Evolutionary conservation across 306 rosid genomes (phyloP), one percentile per base, ranked within the genome.

Genomic region (Inga leiocalycina): DNA sequence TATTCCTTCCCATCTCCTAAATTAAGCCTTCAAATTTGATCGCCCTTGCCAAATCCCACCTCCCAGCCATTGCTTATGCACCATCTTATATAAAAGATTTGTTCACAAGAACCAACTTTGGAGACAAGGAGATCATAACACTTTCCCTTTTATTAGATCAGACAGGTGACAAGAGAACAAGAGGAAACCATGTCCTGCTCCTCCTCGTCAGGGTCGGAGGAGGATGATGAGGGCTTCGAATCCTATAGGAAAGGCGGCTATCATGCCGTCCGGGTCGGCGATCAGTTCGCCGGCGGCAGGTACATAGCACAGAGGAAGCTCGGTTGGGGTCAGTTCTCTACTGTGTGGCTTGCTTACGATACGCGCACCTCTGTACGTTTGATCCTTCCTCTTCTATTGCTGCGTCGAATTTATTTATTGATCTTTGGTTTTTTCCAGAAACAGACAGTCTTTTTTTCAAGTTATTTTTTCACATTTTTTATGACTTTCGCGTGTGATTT

Each of bases 321-420:
- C 1, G 99, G 99, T 41, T 96, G 99, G 99, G 99, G 99, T 74
- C 96, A 96, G 57, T 96, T 93, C 87, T 96, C 99, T 66, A 96
- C 98, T 78, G 99, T 96, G 68, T 96, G 99, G 99, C 99, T 96
- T 74, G 98, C 98, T 59, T 93, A 88, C 81, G 99, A 96, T 65
- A 91, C 97, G 65, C 82, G 75, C 62, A 73, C 85, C 82, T 84
- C 93, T 79, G 99, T 96, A 90, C 59, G 90, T 79, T 81, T 75
- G 57, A 35, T 64, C 83, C 71, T 71, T 32, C 16, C 52, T 82
- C 45, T 79, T 75, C 45, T 78, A 41, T 22, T 54, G 6, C 4
- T 22, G 56, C 20, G 10, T 74, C 4, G 32, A 10, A 39, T 51
- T 37, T 30, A 11, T 62, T 41, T 30, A 16, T 62, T n/a, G 10